A percentile compares a stretch with the other conserved stretches of the same genome.
Conservation (phyloP, 2,329 filamentous ascomycete species). For the Clonostachys chloroleuca region DNA sequence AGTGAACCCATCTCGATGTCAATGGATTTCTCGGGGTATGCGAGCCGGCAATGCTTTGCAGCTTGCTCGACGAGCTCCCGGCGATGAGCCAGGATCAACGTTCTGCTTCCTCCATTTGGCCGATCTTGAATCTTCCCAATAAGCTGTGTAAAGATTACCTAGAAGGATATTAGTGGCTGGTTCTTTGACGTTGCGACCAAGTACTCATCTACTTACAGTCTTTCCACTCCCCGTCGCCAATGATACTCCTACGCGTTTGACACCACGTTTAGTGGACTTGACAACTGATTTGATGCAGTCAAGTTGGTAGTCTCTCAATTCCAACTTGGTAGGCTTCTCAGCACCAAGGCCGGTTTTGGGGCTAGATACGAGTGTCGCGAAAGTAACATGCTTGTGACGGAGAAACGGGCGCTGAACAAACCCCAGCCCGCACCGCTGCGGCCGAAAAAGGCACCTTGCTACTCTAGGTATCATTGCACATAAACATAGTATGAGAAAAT, state of each 20-base stretch:
- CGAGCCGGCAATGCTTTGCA: slow-evolving; percentile 72
- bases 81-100: slow-evolving; percentile 87
- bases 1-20: slow-evolving; percentile 88
- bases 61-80: slow-evolving; percentile 94
- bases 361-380: slow-evolving; percentile 2
- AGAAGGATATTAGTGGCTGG: slow-evolving; percentile 1
- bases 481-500: slow-evolving; percentile 6
- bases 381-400: background rate
- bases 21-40: slow-evolving; percentile 76
- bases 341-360: background rate
- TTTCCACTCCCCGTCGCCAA: slow-evolving; percentile 87
- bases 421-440: background rate
- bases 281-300: slow-evolving; percentile 86
- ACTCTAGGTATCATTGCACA: slow-evolving; percentile 29
- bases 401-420: background rate
- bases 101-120: slow-evolving; percentile 57
- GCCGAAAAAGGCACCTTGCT: slow-evolving; percentile 17
- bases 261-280: slow-evolving; percentile 60
- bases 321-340: slow-evolving; percentile 25
- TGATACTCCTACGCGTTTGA: slow-evolving; percentile 79
- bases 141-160: slow-evolving; percentile 95
- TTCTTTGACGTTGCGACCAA: background rate
- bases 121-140: slow-evolving; percentile 67
- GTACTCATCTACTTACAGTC: slow-evolving; percentile 51
- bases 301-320: slow-evolving; percentile 80